phyloP scores from a whole-genome alignment of 2,329 filamentous ascomycete species.

The Talaromyces sp. region DNA sequence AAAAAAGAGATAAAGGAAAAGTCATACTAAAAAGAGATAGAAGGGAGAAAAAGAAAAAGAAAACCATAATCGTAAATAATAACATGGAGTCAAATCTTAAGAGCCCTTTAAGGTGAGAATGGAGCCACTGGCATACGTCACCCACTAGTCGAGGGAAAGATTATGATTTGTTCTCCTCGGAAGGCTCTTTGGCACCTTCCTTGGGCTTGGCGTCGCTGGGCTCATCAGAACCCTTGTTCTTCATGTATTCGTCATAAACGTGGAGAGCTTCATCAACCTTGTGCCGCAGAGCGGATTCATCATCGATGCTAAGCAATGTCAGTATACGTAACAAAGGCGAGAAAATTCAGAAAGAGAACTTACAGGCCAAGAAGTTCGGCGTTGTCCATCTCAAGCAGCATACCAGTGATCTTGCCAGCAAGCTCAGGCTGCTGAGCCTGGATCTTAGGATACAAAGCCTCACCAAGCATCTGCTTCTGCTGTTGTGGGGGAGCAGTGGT shows the following conservation, averaged over 20 bases:
- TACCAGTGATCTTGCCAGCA: slow-evolving; percentile 98
- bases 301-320: slow-evolving; percentile 64
- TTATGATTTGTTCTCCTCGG: slow-evolving; percentile 40
- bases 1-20: slow-evolving; percentile 21
- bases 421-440: slow-evolving; percentile 88
- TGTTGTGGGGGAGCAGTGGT: slow-evolving; percentile 58
- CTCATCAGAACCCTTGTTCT: slow-evolving; percentile 59
- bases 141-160: slow-evolving; percentile 15
- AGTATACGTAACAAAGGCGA: slow-evolving; percentile 13
- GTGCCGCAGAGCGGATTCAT: slow-evolving; percentile 78
- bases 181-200: slow-evolving; percentile 41
- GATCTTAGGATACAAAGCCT: slow-evolving; percentile 98
- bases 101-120: background rate
- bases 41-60: slow-evolving; percentile 10
- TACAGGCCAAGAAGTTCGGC: slow-evolving; percentile 88
- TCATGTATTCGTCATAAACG: slow-evolving; percentile 98
- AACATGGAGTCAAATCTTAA: slow-evolving; percentile 13
- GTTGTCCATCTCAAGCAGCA: slow-evolving; percentile 99
- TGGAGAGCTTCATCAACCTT: slow-evolving; percentile 97
- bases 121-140: slow-evolving; percentile 3
- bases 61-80: slow-evolving; percentile 16
- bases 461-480: slow-evolving; percentile 98
- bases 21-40: slow-evolving; percentile 20
- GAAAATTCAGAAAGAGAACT: slow-evolving; percentile 44
- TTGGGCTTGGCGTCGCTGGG: slow-evolving; percentile 43